A percentile compares a stretch with the other conserved stretches of the same genome.
Conservation (phyloP, 2,329 filamentous ascomycete species). For the Paecilomyces dactylethromorphus region DNA sequence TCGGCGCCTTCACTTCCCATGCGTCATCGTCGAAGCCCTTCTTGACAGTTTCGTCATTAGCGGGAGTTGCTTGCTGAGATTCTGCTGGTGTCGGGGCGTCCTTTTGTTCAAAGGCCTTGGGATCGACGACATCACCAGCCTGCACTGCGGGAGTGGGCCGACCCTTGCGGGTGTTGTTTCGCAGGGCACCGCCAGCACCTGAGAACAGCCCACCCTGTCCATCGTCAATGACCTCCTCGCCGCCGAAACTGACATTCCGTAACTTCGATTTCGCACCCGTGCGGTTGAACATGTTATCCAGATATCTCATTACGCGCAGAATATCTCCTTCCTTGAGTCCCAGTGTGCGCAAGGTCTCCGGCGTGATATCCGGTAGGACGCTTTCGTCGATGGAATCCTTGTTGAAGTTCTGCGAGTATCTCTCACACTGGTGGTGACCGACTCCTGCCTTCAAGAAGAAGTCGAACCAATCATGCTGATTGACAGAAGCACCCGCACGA, state of each 20-base stretch:
- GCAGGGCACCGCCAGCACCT: conserved; percentile 80
- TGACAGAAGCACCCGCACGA: conserved; percentile 34
- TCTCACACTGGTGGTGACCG: conserved; percentile 84
- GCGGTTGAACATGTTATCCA: conserved; percentile 75
- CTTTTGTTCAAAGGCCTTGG: conserved; percentile 72
- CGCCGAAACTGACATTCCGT: conserved; percentile 48
- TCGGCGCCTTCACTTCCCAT: conserved; percentile 87
- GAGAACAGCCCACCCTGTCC: conserved; percentile 71
- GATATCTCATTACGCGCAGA: conserved; percentile 82
- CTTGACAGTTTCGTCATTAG: conserved; percentile 43
- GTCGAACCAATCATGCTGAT: conserved; percentile 95
- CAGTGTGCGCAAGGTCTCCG: conserved; percentile 72
- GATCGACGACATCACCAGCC: conserved; percentile 77
- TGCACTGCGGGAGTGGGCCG: conserved; percentile 81
- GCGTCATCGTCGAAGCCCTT: conserved; percentile 91
- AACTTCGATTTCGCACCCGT: conserved; percentile 50
- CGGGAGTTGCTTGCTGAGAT: conserved; percentile 39
- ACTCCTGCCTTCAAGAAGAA: conserved; percentile 94
- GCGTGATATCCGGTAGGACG: conserved; percentile 81
- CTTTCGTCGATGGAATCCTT: conserved; percentile 96
- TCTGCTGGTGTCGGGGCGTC: conserved; percentile 40
- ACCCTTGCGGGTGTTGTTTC: conserved; percentile 91
- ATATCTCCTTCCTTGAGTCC: conserved; percentile 97
- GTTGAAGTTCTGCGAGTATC: conserved; percentile 82
- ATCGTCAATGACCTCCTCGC: conserved; percentile 50